Percentiles rank a stretch among this genome's conserved stretches.
These are phyloP conservation scores for Persicaria maculosa DNA, from an alignment of 148 eudicot species.

Conservation along the genomic window DNA sequence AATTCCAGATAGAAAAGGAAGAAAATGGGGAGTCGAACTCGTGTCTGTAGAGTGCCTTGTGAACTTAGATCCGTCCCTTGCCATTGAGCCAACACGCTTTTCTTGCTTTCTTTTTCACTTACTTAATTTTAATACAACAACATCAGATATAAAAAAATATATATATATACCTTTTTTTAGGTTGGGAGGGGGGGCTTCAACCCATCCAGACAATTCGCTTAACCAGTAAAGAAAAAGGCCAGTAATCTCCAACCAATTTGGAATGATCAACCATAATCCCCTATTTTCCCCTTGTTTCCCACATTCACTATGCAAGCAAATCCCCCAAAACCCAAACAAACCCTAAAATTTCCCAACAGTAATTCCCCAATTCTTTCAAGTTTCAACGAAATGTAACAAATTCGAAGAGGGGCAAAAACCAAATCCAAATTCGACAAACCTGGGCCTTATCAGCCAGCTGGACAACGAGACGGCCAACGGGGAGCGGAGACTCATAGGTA, in stretches of 20 bases:
- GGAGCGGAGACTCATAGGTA: slow-evolving; percentile 67
- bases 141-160: too few relatives aligned
- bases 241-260: background rate
- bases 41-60: too few relatives aligned
- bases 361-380: background rate
- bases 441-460: slow-evolving; percentile 98
- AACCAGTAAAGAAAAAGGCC: background rate
- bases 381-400: background rate
- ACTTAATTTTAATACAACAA: too few relatives aligned
- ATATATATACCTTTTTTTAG: too few relatives aligned
- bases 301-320: background rate
- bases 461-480: slow-evolving; percentile 90
- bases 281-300: background rate
- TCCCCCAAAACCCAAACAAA: background rate
- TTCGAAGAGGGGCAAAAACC: background rate
- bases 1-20: too few relatives aligned
- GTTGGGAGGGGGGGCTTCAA: too few relatives aligned
- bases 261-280: slow-evolving; percentile 2
- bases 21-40: too few relatives aligned
- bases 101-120: too few relatives aligned
- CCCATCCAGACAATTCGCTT: background rate
- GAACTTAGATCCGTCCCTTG: too few relatives aligned
- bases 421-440: slow-evolving; percentile 24
- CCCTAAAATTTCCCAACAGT: background rate
- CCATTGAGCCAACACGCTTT: too few relatives aligned